Percentiles rank a stretch among this genome's conserved stretches.
Conservation (phyloP, 176 grass and related monocot genomes). For the Eremochloa ophiuroides region DNA sequence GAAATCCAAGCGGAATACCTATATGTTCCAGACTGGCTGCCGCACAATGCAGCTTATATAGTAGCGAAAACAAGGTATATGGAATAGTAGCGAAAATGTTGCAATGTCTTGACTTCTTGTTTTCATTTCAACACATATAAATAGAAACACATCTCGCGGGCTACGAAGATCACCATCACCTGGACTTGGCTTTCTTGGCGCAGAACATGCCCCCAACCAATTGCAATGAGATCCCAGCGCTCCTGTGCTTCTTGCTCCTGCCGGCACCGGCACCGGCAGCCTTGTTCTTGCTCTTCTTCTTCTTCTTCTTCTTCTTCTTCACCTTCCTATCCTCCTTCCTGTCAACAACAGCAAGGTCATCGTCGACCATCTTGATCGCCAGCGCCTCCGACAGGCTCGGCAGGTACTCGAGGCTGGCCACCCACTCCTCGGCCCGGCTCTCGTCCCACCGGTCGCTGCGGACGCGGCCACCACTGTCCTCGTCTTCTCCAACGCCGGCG, state of each 20-base stretch:
- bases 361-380: conserved; percentile 48
- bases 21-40: not conserved
- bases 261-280: not conserved
- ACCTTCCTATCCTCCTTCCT: not conserved
- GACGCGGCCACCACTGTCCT: conserved; percentile 4
- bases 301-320: conserved; percentile 22
- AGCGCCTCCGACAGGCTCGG: conserved; percentile 53
- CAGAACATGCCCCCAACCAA: conserved; percentile 33
- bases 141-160: not conserved
- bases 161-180: conserved; percentile 24
- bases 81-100: not conserved
- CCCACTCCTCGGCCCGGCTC: conserved; percentile 44
- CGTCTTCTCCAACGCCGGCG: not conserved
- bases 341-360: conserved; percentile 35
- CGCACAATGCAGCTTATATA: conserved; percentile 30
- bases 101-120: not conserved
- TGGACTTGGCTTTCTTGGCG: conserved; percentile 45
- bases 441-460: conserved; percentile 54
- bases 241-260: conserved; percentile 7
- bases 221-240: conserved; percentile 1
- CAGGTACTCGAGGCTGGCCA: conserved; percentile 49
- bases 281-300: conserved; percentile 11
- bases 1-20: conserved; percentile 17
- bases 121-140: not conserved
- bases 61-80: not conserved